These are phyloP conservation scores for Phenoliferia sp. DNA, from an alignment of 1,284 basidiomycete genomes.

Conservation along the genomic window DNA sequence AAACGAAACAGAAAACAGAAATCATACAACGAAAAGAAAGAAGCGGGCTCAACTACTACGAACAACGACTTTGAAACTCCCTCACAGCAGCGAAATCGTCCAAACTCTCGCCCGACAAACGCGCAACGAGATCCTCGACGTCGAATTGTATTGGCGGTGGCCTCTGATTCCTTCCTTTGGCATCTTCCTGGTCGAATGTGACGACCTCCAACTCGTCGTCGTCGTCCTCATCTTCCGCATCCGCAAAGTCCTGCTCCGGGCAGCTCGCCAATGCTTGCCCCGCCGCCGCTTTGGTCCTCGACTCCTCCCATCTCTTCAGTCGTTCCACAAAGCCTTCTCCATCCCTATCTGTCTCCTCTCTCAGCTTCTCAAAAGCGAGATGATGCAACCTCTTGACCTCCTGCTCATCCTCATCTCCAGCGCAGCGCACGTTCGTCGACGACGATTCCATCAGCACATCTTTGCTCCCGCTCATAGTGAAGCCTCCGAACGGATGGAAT, in stretches of 20 bases:
- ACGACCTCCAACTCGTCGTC: constrained; percentile 21
- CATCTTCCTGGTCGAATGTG: background rate
- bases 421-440: background rate
- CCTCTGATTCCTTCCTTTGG: background rate
- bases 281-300: no score
- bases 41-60: background rate
- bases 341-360: constrained; percentile 8
- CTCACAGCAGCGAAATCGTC: background rate
- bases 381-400: constrained; percentile 16
- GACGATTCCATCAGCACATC: no score
- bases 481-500: no score
- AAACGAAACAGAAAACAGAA: no score
- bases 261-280: no score
- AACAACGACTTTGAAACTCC: background rate
- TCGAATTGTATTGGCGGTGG: background rate
- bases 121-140: background rate
- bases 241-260: no score
- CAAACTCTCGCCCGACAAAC: background rate
- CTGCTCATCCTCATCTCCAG: background rate
- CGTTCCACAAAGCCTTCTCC: constrained; percentile 23
- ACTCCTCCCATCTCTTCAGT: constrained; percentile 19
- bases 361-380: constrained; percentile 22
- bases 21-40: background rate
- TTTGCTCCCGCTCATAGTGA: no score
- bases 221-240: constrained; percentile 1